Conservation (phyloP, 768 basidiomycete species). For the Rhizopogon rudus region DNA sequence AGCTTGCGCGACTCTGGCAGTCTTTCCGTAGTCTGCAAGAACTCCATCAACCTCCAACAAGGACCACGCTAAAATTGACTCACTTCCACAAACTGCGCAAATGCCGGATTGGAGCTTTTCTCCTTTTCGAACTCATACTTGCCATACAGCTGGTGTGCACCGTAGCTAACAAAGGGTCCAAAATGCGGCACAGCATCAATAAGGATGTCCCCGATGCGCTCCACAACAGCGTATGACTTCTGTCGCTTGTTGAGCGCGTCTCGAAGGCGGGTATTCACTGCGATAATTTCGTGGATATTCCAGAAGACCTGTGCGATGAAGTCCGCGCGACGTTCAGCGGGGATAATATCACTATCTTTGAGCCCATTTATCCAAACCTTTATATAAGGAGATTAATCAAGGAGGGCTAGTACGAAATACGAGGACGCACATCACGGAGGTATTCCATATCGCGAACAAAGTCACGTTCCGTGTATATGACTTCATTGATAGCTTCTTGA, state of each 20-base stretch:
- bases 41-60: not conserved
- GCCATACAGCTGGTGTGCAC: conserved; percentile 94
- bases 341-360: conserved; percentile 71
- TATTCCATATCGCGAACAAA: conserved; percentile 99
- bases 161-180: conserved; percentile 90
- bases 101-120: conserved; percentile 87
- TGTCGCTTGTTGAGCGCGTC: conserved; percentile 94
- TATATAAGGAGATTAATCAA: not conserved
- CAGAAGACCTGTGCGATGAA: conserved; percentile 96
- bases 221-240: conserved; percentile 91
- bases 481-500: conserved; percentile 98
- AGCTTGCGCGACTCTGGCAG: conserved; percentile 93
- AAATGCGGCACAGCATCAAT: conserved; percentile 85
- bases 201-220: conserved; percentile 87
- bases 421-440: conserved; percentile 74
- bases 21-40: conserved; percentile 77
- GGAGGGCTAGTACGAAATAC: not conserved
- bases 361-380: conserved; percentile 90
- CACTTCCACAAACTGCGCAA: conserved; percentile 95
- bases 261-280: conserved; percentile 85
- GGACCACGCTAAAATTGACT: conserved; percentile 9
- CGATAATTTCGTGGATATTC: conserved; percentile 93
- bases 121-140: conserved; percentile 99
- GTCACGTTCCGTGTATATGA: conserved; percentile 90
- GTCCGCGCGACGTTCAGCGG: conserved; percentile 67